Conservation (phyloP, 192 early-diverging fungal genomes). For the Paraglomus brasilianum region DNA sequence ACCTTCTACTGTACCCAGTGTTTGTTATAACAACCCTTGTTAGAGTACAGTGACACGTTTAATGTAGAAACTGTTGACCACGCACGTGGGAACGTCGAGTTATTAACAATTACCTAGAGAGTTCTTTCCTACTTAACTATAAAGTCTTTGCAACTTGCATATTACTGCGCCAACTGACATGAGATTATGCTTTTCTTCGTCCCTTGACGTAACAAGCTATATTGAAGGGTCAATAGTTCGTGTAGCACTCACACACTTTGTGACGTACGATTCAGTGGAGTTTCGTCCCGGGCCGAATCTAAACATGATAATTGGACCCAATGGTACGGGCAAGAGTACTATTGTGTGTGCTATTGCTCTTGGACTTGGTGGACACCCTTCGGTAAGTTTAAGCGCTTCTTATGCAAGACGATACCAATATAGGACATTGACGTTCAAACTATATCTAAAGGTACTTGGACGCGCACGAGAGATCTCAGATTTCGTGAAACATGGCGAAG, state of each 20-base stretch:
- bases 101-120: background rate
- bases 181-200: background rate
- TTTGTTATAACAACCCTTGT: too few relatives aligned
- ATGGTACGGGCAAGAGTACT: constrained; percentile 95
- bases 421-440: background rate
- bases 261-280: constrained; percentile 90
- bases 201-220: constrained; percentile 38
- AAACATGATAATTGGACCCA: constrained; percentile 98
- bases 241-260: constrained; percentile 83
- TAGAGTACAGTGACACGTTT: too few relatives aligned
- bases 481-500: constrained; percentile 88
- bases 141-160: background rate
- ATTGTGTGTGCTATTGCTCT: constrained; percentile 95
- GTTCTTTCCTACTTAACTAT: background rate
- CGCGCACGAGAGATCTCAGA: constrained; percentile 87
- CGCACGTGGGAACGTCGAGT: too few relatives aligned
- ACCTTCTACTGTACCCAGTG: too few relatives aligned
- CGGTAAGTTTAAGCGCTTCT: constrained; percentile 29
- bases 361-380: constrained; percentile 81
- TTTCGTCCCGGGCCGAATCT: constrained; percentile 88
- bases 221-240: constrained; percentile 70
- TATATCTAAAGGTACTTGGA: constrained; percentile 61
- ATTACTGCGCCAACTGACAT: too few relatives aligned
- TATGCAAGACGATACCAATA: background rate
- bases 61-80: too few relatives aligned